Evolutionary conservation across 495 filamentous ascomycete species (phyloP).

Genomic region (Xylaria grammica): DNA sequence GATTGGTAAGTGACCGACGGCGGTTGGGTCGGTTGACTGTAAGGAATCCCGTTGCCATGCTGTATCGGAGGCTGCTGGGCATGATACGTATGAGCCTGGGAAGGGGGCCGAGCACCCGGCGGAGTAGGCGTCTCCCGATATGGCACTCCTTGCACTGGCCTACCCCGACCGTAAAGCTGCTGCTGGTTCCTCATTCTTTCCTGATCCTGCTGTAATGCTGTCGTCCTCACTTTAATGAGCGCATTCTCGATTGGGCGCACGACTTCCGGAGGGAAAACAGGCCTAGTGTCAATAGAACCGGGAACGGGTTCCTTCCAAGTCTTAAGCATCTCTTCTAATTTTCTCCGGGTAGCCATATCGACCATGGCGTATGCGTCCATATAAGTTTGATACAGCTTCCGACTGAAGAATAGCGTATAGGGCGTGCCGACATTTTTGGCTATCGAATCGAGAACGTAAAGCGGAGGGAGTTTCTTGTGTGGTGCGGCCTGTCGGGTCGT

Average conservation of each 20-base stretch:
- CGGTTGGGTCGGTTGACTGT: slow-evolving; percentile 25
- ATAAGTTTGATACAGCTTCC: slow-evolving; percentile 89
- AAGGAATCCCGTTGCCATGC: slow-evolving; percentile 29
- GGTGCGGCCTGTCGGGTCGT: slow-evolving; percentile 71
- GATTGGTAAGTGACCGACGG: slow-evolving; percentile 19
- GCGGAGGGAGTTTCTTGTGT: slow-evolving; percentile 82
- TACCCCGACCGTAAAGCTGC: slow-evolving; percentile 63
- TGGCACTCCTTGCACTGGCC: slow-evolving; percentile 57
- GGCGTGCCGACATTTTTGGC: slow-evolving; percentile 99
- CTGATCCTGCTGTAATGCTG: slow-evolving; percentile 72
- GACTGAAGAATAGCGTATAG: slow-evolving; percentile 91
- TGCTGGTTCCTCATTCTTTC: slow-evolving; percentile 67
- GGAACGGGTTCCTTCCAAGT: slow-evolving; percentile 98
- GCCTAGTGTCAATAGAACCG: slow-evolving; percentile 82
- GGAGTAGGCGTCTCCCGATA: slow-evolving; percentile 75
- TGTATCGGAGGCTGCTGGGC: slow-evolving; percentile 24
- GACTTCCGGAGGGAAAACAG: slow-evolving; percentile 84
- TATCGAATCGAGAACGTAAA: slow-evolving; percentile 98
- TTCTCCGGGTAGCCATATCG: slow-evolving; percentile 76
- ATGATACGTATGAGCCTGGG: slow-evolving; percentile 31
- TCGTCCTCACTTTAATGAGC: slow-evolving; percentile 84
- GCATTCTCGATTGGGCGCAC: slow-evolving; percentile 92
- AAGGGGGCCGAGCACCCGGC: slow-evolving; percentile 50
- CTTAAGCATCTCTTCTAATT: slow-evolving; percentile 95
- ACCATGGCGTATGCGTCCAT: slow-evolving; percentile 95